Evolutionary conservation across 1,284 basidiomycete species (phyloP).

Genomic region (Cystobasidium pallidum): DNA sequence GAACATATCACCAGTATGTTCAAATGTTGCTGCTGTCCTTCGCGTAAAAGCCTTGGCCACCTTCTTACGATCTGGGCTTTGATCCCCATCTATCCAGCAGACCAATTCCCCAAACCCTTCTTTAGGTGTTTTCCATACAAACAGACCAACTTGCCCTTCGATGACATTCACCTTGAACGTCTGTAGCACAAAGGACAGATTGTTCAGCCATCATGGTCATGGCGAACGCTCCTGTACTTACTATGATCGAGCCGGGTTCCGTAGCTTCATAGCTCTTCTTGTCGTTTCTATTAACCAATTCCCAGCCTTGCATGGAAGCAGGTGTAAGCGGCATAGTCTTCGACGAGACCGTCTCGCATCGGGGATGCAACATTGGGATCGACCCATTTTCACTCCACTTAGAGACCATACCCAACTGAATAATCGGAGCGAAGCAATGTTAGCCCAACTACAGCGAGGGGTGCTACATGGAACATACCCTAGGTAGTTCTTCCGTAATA

Average conservation of each 20-base stretch:
- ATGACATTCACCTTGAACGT: slow-evolving; percentile 35
- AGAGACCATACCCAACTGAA: slow-evolving; percentile 28
- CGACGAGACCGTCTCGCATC: slow-evolving; percentile 36
- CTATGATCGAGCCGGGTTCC: slow-evolving; percentile 32
- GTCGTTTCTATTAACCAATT: slow-evolving; percentile 39
- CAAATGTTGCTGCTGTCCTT: slow-evolving; percentile 26
- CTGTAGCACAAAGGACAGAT: not conserved
- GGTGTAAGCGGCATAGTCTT: slow-evolving; percentile 25
- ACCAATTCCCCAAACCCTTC: slow-evolving; percentile 18
- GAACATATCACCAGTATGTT: slow-evolving; percentile 31
- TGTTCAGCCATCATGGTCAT: not conserved
- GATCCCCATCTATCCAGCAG: slow-evolving; percentile 41
- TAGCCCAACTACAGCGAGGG: not conserved
- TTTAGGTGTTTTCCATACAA: slow-evolving; percentile 27
- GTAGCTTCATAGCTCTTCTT: slow-evolving; percentile 44
- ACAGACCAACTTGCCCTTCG: slow-evolving; percentile 34
- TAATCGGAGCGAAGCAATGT: not conserved
- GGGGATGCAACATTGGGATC: slow-evolving; percentile 31
- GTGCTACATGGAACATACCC: not conserved
- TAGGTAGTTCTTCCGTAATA: slow-evolving; percentile 13
- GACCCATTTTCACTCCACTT: slow-evolving; percentile 23
- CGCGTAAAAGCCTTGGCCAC: slow-evolving; percentile 7
- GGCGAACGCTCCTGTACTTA: not conserved
- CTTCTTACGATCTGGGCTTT: slow-evolving; percentile 4
- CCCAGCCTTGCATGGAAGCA: slow-evolving; percentile 31